Evolutionary conservation across 805 yeast genomes (phyloP).

Genomic region (Nakazawaea holstii): DNA sequence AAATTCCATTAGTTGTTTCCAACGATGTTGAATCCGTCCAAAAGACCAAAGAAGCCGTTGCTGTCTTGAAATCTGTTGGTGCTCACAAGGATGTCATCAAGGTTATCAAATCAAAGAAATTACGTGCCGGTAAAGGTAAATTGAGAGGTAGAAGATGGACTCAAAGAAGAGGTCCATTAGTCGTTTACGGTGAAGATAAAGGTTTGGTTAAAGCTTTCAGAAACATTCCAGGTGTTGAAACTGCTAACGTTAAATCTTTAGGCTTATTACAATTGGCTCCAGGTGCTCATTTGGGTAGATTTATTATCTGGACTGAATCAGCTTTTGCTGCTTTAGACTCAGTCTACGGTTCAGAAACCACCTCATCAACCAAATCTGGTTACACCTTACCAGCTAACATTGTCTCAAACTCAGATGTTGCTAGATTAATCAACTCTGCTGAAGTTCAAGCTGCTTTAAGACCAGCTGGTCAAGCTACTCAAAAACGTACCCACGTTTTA

Average conservation of each 20-base stretch:
- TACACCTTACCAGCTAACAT: conserved; percentile 93
- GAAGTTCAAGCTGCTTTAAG: conserved; percentile 97
- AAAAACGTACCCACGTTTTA: conserved; percentile 90
- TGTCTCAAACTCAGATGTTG: conserved; percentile 90
- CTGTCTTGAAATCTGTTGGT: conserved; percentile 96
- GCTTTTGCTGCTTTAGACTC: conserved; percentile 96
- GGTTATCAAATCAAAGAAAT: conserved; percentile 97
- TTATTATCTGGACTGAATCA: conserved; percentile 98
- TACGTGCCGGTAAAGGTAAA: conserved; percentile 99
- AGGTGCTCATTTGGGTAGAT: conserved; percentile 99
- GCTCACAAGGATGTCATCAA: conserved; percentile 97
- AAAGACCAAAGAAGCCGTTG: conserved; percentile 99
- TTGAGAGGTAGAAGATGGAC: conserved; percentile 99
- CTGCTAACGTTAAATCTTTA: conserved; percentile 85
- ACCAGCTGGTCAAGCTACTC: conserved; percentile 92
- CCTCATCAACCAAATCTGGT: conserved; percentile 78
- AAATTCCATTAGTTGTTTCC: conserved; percentile 96
- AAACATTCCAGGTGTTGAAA: conserved; percentile 99
- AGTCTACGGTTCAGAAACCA: conserved; percentile 92
- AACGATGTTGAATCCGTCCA: conserved; percentile 85
- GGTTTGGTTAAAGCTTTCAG: conserved; percentile 98
- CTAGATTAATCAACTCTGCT: conserved; percentile 97
- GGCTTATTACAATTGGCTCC: conserved; percentile 99
- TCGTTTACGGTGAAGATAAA: conserved; percentile 96
- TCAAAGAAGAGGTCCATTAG: conserved; percentile 99